Conservation (phyloP, 441 rosid genomes). For the Geranium incanum region DNA sequence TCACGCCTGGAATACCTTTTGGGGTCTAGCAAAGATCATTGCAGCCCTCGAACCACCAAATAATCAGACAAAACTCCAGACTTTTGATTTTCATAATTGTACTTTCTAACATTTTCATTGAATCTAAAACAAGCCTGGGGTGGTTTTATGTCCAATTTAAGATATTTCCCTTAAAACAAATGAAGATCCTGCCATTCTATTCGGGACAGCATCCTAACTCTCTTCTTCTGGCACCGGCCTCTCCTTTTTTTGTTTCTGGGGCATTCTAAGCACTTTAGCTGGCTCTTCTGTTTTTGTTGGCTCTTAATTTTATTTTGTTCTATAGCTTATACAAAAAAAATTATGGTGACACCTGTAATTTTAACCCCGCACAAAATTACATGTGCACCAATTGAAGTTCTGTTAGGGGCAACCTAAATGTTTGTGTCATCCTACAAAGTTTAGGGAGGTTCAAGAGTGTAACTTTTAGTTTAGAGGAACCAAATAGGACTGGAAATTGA, state of each 20-base stretch:
- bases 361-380: background rate
- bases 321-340: too few relatives aligned
- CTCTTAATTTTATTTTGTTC: too few relatives aligned
- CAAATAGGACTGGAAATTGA: background rate
- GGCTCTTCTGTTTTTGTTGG: too few relatives aligned
- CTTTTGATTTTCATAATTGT: background rate
- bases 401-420: background rate
- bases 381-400: background rate
- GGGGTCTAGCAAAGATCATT: background rate
- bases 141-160: background rate
- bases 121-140: background rate
- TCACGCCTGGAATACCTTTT: background rate
- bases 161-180: background rate
- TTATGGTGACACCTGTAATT: background rate
- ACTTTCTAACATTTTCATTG: background rate
- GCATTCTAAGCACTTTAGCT: too few relatives aligned
- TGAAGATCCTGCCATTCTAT: too few relatives aligned
- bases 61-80: background rate
- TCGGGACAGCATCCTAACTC: too few relatives aligned
- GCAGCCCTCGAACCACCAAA: background rate
- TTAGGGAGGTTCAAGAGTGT: slow-evolving; percentile 2
- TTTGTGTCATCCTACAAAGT: background rate
- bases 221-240: too few relatives aligned
- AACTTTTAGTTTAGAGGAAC: background rate
- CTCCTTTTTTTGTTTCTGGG: too few relatives aligned